A percentile compares a stretch with the other conserved stretches of the same genome.
Evolutionary conservation across 176 grass and related monocot genomes (phyloP).

Genomic region (Bolboschoenus planiculmis): DNA sequence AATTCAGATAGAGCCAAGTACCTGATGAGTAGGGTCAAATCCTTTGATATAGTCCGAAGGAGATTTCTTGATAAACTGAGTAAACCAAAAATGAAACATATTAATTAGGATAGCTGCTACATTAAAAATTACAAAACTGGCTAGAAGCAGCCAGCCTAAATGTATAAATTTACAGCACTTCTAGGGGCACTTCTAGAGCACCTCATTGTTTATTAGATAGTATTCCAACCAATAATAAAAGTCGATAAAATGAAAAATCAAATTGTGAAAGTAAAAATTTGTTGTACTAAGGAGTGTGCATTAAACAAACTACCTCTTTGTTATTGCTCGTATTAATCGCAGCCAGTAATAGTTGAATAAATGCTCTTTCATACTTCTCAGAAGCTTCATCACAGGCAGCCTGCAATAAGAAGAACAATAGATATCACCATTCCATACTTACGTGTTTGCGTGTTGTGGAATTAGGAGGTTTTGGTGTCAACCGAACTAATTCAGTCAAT

Average conservation of each 20-base stretch:
- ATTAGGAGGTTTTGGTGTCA: not conserved
- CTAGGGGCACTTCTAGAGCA: not conserved
- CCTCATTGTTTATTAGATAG: not conserved
- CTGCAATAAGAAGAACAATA: conserved; percentile 33
- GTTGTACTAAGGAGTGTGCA: not conserved
- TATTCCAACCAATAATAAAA: not conserved
- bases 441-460: not conserved
- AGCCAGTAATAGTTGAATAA: conserved; percentile 72
- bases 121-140: not conserved
- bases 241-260: not conserved
- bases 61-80: conserved; percentile 64
- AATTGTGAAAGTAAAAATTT: not conserved
- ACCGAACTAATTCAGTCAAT: not conserved
- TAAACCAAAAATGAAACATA: conserved; percentile 12
- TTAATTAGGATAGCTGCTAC: not conserved
- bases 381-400: conserved; percentile 60
- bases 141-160: not conserved
- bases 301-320: conserved; percentile 50
- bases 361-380: conserved; percentile 45
- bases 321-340: conserved; percentile 31
- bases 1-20: conserved; percentile 30
- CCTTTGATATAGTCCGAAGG: conserved; percentile 59
- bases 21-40: conserved; percentile 62
- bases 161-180: not conserved
- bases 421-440: not conserved